Evolutionary conservation across 495 filamentous ascomycete species (phyloP), one percentile per base, ranked within the genome.

Genomic region (Letharia lupina): DNA sequence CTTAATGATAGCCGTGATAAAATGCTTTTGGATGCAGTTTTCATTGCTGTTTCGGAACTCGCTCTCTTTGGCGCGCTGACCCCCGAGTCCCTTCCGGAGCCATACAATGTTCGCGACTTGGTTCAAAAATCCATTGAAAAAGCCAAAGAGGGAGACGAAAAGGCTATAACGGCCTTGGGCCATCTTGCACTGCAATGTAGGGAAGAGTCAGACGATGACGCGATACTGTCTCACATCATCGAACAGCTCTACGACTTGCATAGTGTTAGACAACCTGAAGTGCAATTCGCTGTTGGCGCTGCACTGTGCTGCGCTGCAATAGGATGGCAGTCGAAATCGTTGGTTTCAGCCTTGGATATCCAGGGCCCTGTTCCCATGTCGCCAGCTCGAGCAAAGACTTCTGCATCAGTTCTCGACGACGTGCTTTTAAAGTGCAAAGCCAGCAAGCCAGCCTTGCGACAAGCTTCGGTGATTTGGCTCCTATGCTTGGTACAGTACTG

Each of bases 401-500:
- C 93, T 33, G 75, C 75, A 10, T 69, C 76, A 0, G 76, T 91
- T 4, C 73, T 90, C 37, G 83, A 91, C 63, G 89, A 87, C 69
- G 78, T 91, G 9, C 79, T 96, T 33, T 73, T 76, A 3, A 87
- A 93, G 70, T 94, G 90, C 76, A 84, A 84, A 67, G 83, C 86
- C 5, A 88, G 90, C 4, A 97, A 96, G 76, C 93, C 93, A 9
- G 86, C 91, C 18, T 79, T 96, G 20, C 84, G 90, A 67, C 95
- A 94, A 73, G 91, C 92, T 20, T 91, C 91, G 7, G 89, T 89
- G 0, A 95, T 97, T 63, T 96, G 93, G 92, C 81, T 97, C 15
- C 84, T 98, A 62, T 93, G 89, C 71, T 73, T 97, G n/a, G 86
- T 98, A 61, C 91, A 96, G 70, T 90, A 92, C 71, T 96, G 93